Percentiles rank a stretch among this genome's conserved stretches.
Evolutionary conservation across 495 filamentous ascomycete genomes (phyloP).

Genomic region (Neohortaea acidophila): DNA sequence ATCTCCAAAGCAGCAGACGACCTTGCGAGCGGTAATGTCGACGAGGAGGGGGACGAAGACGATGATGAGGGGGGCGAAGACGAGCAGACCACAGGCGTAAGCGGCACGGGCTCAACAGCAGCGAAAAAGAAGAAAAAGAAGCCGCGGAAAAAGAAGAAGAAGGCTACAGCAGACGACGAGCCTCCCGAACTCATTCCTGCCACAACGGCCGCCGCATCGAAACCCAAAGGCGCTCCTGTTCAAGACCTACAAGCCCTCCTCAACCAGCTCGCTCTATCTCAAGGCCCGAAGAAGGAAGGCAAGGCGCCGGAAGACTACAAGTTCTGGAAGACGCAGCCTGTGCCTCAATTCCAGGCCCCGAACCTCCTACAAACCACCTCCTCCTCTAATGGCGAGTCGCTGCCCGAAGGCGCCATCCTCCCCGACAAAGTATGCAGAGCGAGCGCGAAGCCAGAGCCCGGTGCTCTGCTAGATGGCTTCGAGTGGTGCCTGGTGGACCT

Average conservation of each 20-base stretch:
- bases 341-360: constrained; percentile 49
- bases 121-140: constrained; percentile 30
- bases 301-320: constrained; percentile 46
- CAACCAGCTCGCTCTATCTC: constrained; percentile 37
- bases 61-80: constrained; percentile 3
- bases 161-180: constrained; percentile 11
- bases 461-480: constrained; percentile 55
- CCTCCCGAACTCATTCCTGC: constrained; percentile 8
- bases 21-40: neutral
- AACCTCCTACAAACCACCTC: constrained; percentile 13
- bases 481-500: constrained; percentile 91
- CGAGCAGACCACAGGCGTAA: neutral
- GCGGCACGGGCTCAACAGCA: constrained; percentile 1
- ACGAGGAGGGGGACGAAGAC: constrained; percentile 3
- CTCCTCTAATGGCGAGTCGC: constrained; percentile 21
- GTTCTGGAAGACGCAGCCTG: constrained; percentile 96
- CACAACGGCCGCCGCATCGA: constrained; percentile 4
- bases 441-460: constrained; percentile 53
- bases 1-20: neutral
- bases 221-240: neutral
- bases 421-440: constrained; percentile 49
- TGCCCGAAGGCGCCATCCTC: constrained; percentile 48
- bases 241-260: constrained; percentile 24
- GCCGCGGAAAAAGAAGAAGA: constrained; percentile 31
- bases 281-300: constrained; percentile 38